These are phyloP conservation scores for Populus simonii DNA, from an alignment of 345 rosid genomes.

Conservation along the genomic window DNA sequence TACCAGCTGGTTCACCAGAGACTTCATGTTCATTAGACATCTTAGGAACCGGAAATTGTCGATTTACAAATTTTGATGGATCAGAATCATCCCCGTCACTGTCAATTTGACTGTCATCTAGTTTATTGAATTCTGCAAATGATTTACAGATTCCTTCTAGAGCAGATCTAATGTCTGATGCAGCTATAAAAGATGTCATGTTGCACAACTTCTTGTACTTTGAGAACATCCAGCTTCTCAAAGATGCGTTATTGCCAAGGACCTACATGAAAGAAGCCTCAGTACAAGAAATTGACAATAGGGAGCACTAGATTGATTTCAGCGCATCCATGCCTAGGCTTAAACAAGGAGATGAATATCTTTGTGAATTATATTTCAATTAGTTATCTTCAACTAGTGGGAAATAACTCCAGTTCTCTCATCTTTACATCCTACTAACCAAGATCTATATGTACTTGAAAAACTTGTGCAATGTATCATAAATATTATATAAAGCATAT, in stretches of 20 bases:
- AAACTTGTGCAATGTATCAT: not conserved
- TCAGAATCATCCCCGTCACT: slow-evolving; percentile 59
- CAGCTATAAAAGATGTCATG: slow-evolving; percentile 45
- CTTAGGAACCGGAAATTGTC: slow-evolving; percentile 25
- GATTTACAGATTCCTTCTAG: slow-evolving; percentile 56
- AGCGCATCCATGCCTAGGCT: not conserved
- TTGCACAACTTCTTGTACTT: slow-evolving; percentile 56
- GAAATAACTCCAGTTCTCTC: not conserved
- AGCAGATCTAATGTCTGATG: slow-evolving; percentile 44
- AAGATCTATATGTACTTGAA: not conserved
- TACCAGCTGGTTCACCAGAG: slow-evolving; percentile 30
- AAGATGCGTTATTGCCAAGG: slow-evolving; percentile 50
- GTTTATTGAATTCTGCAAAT: slow-evolving; percentile 37
- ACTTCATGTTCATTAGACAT: slow-evolving; percentile 33
- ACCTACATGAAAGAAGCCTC: slow-evolving; percentile 45
- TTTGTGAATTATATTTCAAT: not conserved
- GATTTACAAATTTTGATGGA: slow-evolving; percentile 28
- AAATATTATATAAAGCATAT: not conserved
- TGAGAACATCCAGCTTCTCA: slow-evolving; percentile 63
- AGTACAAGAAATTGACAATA: not conserved
- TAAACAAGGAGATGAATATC: not conserved
- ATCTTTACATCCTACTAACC: not conserved
- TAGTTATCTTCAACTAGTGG: not conserved
- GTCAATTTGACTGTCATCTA: slow-evolving; percentile 48
- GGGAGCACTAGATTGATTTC: not conserved